A percentile compares a stretch with the other conserved stretches of the same genome.
These are phyloP conservation scores for Croton laevigatus DNA, from an alignment of 441 rosid species.

Conservation along the genomic window DNA sequence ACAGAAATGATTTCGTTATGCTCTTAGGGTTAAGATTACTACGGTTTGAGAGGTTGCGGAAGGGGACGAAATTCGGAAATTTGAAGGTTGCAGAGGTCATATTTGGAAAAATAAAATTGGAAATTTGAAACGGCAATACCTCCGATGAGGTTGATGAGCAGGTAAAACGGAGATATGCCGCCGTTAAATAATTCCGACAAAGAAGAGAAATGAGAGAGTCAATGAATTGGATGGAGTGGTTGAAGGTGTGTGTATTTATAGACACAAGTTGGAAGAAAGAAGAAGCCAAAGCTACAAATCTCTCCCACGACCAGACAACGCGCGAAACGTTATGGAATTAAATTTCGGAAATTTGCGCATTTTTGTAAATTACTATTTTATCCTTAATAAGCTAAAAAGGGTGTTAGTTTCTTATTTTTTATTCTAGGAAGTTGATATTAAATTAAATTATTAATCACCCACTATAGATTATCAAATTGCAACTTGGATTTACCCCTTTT, in stretches of 20 bases:
- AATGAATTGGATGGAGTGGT: not conserved
- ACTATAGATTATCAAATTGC: too few relatives aligned
- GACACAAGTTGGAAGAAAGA: not conserved
- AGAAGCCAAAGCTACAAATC: not conserved
- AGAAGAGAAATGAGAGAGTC: not conserved
- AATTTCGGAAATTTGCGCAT: not conserved
- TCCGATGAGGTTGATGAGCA: not conserved
- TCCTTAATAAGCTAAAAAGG: too few relatives aligned
- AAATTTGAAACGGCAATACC: not conserved
- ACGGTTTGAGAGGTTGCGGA: slow-evolving; percentile 9
- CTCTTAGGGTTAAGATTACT: not conserved
- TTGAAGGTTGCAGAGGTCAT: slow-evolving; percentile 33
- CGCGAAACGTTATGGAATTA: not conserved
- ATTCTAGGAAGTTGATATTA: too few relatives aligned
- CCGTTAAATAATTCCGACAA: too few relatives aligned
- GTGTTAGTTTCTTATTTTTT: too few relatives aligned
- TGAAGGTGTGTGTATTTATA: not conserved
- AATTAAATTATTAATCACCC: too few relatives aligned
- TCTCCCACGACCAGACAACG: not conserved
- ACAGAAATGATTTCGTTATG: not conserved
- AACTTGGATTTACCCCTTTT: too few relatives aligned
- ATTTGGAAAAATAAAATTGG: slow-evolving; percentile 27
- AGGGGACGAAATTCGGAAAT: slow-evolving; percentile 3
- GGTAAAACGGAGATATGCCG: slow-evolving; percentile 3
- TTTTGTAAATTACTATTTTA: too few relatives aligned